Conservation (phyloP, 169 alveolate species). For the Eimeria praecox region DNA sequence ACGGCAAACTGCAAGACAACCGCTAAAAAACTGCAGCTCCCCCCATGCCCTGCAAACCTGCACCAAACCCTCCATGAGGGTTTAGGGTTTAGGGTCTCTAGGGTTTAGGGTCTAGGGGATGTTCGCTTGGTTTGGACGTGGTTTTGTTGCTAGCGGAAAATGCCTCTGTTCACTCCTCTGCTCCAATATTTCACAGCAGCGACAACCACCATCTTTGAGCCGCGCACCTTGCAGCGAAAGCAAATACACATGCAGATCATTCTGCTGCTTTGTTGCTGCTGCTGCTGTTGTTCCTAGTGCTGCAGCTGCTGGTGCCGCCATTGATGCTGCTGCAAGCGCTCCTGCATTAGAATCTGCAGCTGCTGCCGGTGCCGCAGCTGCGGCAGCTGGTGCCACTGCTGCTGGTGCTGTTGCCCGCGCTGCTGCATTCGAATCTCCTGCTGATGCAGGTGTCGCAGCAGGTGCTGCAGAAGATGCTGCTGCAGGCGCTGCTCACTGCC, state of each 20-base stretch:
- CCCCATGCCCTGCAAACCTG: neutral
- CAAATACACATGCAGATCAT: neutral
- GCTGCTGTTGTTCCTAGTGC: neutral
- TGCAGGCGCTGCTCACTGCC: slow-evolving; percentile 74
- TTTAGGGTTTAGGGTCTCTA: neutral
- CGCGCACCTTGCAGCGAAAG: neutral
- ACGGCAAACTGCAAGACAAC: neutral
- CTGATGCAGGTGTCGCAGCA: neutral
- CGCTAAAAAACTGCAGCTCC: slow-evolving; percentile 10
- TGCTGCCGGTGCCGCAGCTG: neutral
- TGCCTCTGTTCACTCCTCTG: slow-evolving; percentile 2
- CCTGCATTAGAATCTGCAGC: neutral
- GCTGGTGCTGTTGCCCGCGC: neutral
- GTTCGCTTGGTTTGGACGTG: neutral
- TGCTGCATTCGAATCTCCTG: neutral
- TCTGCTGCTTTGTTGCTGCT: neutral
- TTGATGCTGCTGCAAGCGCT: neutral
- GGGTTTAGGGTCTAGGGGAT: neutral
- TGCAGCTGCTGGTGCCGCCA: neutral
- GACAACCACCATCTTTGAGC: neutral
- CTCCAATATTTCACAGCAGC: neutral
- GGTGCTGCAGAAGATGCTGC: slow-evolving; percentile 26
- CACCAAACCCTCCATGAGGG: slow-evolving; percentile 1
- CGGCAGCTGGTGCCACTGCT: slow-evolving; percentile 3
- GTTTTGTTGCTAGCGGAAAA: neutral